Evolutionary conservation across 2,329 filamentous ascomycete genomes (phyloP).

Genomic region (Pyrenophora teres): DNA sequence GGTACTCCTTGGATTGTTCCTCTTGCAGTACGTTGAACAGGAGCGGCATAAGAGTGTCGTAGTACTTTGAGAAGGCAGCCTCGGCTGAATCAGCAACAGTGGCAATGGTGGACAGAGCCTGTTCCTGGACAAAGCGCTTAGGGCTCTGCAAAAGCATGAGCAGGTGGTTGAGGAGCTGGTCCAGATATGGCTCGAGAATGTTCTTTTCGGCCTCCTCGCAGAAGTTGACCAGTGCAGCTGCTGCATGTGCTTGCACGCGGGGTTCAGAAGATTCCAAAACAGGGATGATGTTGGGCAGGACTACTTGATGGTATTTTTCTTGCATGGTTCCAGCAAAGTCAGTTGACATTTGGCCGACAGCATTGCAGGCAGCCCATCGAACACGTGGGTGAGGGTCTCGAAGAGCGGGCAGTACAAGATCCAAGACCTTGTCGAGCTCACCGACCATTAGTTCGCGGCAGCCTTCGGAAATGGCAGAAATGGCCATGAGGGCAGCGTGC

Average conservation of each 20-base stretch:
- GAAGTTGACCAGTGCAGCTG: constrained; percentile 97
- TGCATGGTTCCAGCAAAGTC: constrained; percentile 99
- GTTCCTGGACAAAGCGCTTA: constrained; percentile 96
- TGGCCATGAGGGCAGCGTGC: constrained; percentile 97
- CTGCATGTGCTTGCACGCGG: constrained; percentile 94
- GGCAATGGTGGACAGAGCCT: constrained; percentile 95
- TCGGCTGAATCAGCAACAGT: constrained; percentile 99
- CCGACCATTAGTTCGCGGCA: constrained; percentile 95
- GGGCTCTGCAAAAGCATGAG: constrained; percentile 87
- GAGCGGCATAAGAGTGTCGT: constrained; percentile 92
- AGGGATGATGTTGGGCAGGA: constrained; percentile 89
- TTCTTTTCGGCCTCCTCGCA: constrained; percentile 96
- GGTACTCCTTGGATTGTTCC: constrained; percentile 91
- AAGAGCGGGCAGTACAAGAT: constrained; percentile 90
- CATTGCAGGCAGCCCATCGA: constrained; percentile 96
- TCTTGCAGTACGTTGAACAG: constrained; percentile 86
- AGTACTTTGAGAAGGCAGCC: constrained; percentile 92
- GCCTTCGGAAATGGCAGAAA: constrained; percentile 96
- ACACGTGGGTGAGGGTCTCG: constrained; percentile 91
- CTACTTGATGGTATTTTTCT: constrained; percentile 85
- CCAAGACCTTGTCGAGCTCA: constrained; percentile 90
- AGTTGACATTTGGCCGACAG: constrained; percentile 99
- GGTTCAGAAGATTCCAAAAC: constrained; percentile 89
- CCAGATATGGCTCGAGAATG: constrained; percentile 89
- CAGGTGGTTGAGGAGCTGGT: constrained; percentile 81